These are phyloP conservation scores for Hyphodiscus sp. DNA, from an alignment of 2,329 filamentous ascomycete species.

Conservation along the genomic window DNA sequence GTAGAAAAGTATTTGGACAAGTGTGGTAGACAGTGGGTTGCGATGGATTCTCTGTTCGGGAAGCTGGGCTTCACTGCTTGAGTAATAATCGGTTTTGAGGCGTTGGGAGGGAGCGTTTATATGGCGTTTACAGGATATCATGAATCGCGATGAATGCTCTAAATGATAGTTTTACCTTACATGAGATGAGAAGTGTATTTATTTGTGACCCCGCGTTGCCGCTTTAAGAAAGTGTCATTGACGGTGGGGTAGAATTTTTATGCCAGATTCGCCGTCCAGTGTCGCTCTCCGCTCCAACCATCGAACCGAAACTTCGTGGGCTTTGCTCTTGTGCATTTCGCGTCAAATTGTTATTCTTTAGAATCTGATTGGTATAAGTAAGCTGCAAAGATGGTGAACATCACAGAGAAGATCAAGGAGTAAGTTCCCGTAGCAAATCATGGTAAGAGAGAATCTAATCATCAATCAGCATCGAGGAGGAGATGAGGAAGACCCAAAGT, in stretches of 20 bases:
- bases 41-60: conserved; percentile 83
- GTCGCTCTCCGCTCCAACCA: neutral
- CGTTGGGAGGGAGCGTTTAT: conserved; percentile 7
- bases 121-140: conserved; percentile 19
- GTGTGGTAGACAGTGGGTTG: conserved; percentile 86
- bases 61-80: conserved; percentile 48
- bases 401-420: conserved; percentile 99
- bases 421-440: conserved; percentile 38
- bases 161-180: neutral
- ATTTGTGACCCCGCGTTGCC: neutral
- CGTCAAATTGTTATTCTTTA: neutral
- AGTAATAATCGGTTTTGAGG: conserved; percentile 9
- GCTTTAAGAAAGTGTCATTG: neutral
- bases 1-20: conserved; percentile 83
- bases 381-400: conserved; percentile 80
- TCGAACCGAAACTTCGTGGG: neutral
- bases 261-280: conserved; percentile 6
- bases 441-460: conserved; percentile 12
- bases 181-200: neutral
- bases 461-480: conserved; percentile 82
- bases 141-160: conserved; percentile 10
- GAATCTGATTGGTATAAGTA: neutral
- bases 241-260: conserved; percentile 3
- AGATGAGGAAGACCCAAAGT: conserved; percentile 99
- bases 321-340: neutral